These are phyloP conservation scores for Dioscorea cayenensis DNA, from an alignment of 116 monocot genomes.

Conservation along the genomic window DNA sequence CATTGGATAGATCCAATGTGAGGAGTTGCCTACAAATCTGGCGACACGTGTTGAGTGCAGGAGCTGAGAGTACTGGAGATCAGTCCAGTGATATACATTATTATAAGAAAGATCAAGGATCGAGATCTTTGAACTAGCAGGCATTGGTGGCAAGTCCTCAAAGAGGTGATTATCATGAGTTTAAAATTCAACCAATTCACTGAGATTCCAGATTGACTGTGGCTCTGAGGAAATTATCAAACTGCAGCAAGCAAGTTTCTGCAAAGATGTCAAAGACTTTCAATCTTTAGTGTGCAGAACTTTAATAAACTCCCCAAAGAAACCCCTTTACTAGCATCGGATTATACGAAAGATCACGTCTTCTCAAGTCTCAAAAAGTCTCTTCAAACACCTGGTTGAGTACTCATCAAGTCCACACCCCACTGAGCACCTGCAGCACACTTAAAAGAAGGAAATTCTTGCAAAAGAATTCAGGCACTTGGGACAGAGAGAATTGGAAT, in stretches of 20 bases:
- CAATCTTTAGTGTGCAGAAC: background rate
- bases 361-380: background rate
- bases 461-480: too few species aligned
- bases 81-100: too few species aligned
- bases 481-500: too few species aligned
- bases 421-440: too few species aligned
- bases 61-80: background rate
- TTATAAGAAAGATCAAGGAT: too few species aligned
- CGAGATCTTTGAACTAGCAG: background rate
- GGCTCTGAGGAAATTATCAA: background rate
- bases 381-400: too few species aligned
- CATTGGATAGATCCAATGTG: background rate
- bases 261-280: background rate
- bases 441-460: too few species aligned
- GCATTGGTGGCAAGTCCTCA: background rate
- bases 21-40: background rate
- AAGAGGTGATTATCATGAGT: background rate
- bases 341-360: background rate
- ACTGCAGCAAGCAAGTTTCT: background rate
- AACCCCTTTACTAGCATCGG: background rate
- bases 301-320: background rate
- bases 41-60: background rate
- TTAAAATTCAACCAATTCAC: background rate
- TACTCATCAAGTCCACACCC: too few species aligned
- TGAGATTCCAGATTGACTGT: background rate